A percentile compares a stretch with the other conserved stretches of the same genome.
These are phyloP conservation scores for Aquanectria penicillioides DNA, from an alignment of 2,329 filamentous ascomycete species.

Conservation along the genomic window DNA sequence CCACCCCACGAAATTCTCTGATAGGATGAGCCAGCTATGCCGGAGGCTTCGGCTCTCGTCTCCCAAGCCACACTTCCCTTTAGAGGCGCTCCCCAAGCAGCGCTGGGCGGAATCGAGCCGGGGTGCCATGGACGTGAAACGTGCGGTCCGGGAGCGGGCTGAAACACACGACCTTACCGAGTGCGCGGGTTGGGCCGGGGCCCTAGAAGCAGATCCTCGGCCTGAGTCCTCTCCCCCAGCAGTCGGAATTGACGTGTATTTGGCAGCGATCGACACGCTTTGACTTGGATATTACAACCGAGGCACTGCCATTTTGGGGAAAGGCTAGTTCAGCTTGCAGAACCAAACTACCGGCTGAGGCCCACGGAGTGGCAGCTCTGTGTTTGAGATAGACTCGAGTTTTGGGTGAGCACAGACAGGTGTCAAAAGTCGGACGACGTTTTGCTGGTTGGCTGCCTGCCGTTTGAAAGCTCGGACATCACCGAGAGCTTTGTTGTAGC, in stretches of 20 bases:
- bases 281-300: neutral
- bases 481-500: conserved; percentile 5
- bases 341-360: neutral
- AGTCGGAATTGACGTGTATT: neutral
- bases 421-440: too few species aligned
- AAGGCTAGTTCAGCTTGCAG: neutral
- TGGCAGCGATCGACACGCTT: neutral
- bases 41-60: conserved; percentile 1
- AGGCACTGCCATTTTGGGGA: neutral
- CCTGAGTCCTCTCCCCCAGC: too few species aligned
- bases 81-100: neutral
- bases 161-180: neutral
- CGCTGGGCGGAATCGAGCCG: neutral
- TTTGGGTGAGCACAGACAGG: too few species aligned
- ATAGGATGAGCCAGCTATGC: conserved; percentile 8
- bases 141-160: neutral
- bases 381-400: neutral
- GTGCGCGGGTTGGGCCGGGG: neutral
- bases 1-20: conserved; percentile 8
- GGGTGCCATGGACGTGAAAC: neutral
- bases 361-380: neutral
- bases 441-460: too few species aligned
- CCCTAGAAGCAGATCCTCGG: too few species aligned
- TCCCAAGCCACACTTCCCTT: neutral
- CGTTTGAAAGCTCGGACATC: neutral